Evolutionary conservation across 306 rosid genomes (phyloP).

Genomic region (Cotoneaster glaucophyllus): DNA sequence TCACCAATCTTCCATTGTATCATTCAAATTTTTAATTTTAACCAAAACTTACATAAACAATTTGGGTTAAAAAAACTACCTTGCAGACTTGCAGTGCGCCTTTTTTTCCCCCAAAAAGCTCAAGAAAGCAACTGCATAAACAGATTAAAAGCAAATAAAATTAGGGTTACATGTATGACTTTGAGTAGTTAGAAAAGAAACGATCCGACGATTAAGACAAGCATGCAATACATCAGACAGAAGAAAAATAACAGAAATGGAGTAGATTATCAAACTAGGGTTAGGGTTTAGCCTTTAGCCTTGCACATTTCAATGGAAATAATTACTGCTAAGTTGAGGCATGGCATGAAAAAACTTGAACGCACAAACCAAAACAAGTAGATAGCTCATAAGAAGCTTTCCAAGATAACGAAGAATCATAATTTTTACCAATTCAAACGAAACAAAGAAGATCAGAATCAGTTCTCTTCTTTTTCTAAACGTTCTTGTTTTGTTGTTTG

Average conservation of each 20-base stretch:
- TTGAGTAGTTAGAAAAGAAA: neutral
- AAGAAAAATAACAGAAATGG: neutral
- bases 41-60: neutral
- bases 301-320: neutral
- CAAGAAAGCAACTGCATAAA: neutral
- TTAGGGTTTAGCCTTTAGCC: neutral
- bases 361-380: too few relatives aligned
- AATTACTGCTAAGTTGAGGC: too few relatives aligned
- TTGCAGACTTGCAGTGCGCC: neutral
- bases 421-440: neutral
- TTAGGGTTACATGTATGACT: neutral
- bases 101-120: neutral
- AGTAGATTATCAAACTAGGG: too few relatives aligned
- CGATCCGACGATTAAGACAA: neutral
- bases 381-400: too few relatives aligned
- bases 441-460: neutral
- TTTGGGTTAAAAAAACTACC: neutral
- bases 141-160: neutral
- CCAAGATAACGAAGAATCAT: neutral
- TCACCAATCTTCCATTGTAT: neutral
- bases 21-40: neutral
- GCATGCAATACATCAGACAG: neutral
- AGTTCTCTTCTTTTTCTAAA: neutral
- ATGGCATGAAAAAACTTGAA: too few relatives aligned
- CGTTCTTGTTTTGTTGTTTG: too few relatives aligned